phyloP scores from a whole-genome alignment of 371 early-diverging fungal genomes.

The Syncephalastrum contaminatum region DNA sequence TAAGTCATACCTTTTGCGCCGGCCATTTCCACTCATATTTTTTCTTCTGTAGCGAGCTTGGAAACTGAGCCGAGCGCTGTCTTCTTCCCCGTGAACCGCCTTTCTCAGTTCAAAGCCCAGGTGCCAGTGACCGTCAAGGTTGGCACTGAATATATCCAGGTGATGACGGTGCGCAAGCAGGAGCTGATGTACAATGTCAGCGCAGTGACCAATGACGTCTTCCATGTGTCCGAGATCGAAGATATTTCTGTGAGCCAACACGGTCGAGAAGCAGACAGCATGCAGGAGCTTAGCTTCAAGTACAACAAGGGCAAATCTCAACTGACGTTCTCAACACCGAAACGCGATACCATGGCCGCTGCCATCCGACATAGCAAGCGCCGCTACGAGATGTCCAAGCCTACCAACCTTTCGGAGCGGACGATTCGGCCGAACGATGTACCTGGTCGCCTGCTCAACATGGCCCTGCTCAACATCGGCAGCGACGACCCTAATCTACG shows the following conservation, averaged over 20 bases:
- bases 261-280: conserved; percentile 52
- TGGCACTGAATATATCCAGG: conserved; percentile 77
- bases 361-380: conserved; percentile 75
- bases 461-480: conserved; percentile 87
- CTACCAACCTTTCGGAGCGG: conserved; percentile 64
- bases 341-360: conserved; percentile 72
- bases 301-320: conserved; percentile 69
- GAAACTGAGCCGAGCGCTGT: conserved; percentile 68
- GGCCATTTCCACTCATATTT: conserved; percentile 1
- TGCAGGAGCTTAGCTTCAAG: conserved; percentile 78
- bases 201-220: conserved; percentile 84
- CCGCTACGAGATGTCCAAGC: conserved; percentile 67
- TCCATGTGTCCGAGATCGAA: conserved; percentile 81
- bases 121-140: conserved; percentile 84
- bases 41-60: conserved; percentile 51
- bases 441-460: conserved; percentile 88
- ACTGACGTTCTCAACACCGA: conserved; percentile 74
- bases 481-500: conserved; percentile 81
- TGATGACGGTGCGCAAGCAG: conserved; percentile 67
- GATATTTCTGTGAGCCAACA: conserved; percentile 61
- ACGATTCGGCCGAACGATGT: conserved; percentile 88
- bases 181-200: conserved; percentile 70
- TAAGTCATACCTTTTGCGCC: conserved; percentile 26
- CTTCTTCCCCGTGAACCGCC: conserved; percentile 64
- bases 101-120: conserved; percentile 61